Base-by-base conservation (phyloP, 148 eudicot genomes). In the Chenopodium album region DNA sequence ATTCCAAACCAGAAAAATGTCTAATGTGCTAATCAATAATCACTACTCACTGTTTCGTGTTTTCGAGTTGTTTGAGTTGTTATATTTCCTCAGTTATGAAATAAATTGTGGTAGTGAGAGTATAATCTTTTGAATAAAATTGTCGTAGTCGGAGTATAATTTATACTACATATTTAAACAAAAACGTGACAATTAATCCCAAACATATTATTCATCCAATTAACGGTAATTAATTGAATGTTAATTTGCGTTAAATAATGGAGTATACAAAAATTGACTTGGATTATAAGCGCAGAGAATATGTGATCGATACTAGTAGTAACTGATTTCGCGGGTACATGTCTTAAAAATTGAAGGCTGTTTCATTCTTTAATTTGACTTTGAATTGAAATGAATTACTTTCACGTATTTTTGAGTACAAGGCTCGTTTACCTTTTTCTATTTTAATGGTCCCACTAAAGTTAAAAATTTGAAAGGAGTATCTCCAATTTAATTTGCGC, bases 371-470 rank as follows among this genome's bases (percentile, higher is more conserved):
- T 56, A 44, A 66, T 60, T 69, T 59, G 70, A 29, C 74, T 75
- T 34, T 34, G 37, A 34, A 34, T 31, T 29, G 64, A 48, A 48
- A 0, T 50, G 4, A 9, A 29, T 75, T 37, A 44, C 9, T 80
- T 9, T 63, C 54, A 31, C 69, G 14, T 12, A 9, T 16, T 16
- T 73, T 72, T 22, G 78, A 81, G 74, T 66, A 47, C 52, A 71
- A 70, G 71, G 52, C 37, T 79, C 72, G 80, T 52, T 34, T 81
- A 31, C 75, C 78, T 78, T 22, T 31, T 31, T 71, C 26, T 63
- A 26, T 65, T 76, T 68, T n/a, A 0, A 13, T 41, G 82, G 86
- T 32, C 86, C 86, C 56, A 80, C 80, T 54, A 31, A n/a, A 28
- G 76, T 44, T 75, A 56, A 56, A 56, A 56, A 63, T 83, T 75